A percentile compares a stretch with the other conserved stretches of the same genome.
phyloP scores from a whole-genome alignment of 1,284 basidiomycete genomes.

The Ustilago shanxiensis region DNA sequence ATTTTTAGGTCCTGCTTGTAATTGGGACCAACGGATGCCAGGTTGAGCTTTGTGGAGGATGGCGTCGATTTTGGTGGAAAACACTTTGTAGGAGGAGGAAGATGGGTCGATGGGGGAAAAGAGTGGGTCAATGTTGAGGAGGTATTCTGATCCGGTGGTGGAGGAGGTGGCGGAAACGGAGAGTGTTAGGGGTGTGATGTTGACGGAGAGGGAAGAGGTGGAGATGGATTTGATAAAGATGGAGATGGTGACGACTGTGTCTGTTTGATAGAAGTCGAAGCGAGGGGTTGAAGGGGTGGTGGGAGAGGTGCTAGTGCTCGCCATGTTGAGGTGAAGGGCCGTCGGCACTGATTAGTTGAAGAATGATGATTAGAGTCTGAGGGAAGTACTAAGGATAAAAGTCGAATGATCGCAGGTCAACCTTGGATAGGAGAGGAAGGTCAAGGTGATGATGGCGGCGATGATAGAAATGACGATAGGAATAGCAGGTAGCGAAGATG shows the following conservation, averaged over 20 bases:
- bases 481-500: conserved; percentile 12
- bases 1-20: conserved; percentile 10
- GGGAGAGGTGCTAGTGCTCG: conserved; percentile 4
- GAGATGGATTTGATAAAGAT: conserved; percentile 62
- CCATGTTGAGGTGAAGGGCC: conserved; percentile 1
- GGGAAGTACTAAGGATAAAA: too few relatives aligned
- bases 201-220: conserved; percentile 45
- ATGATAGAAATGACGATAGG: neutral
- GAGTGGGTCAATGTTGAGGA: conserved; percentile 45
- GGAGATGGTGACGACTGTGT: conserved; percentile 57
- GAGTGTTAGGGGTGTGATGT: conserved; percentile 28
- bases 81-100: conserved; percentile 44
- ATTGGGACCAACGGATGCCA: conserved; percentile 47
- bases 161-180: conserved; percentile 29
- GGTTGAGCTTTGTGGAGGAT: conserved; percentile 50
- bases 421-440: too few relatives aligned
- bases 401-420: neutral
- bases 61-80: conserved; percentile 63
- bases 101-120: conserved; percentile 39
- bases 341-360: neutral
- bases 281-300: conserved; percentile 30
- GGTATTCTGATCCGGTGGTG: conserved; percentile 28
- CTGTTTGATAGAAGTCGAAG: conserved; percentile 70
- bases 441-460: conserved; percentile 18
- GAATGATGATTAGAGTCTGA: neutral